Evolutionary conservation across 2,329 filamentous ascomycete species (phyloP), one percentile per base, ranked within the genome.

Genomic region (Corniculantispora saksenae): DNA sequence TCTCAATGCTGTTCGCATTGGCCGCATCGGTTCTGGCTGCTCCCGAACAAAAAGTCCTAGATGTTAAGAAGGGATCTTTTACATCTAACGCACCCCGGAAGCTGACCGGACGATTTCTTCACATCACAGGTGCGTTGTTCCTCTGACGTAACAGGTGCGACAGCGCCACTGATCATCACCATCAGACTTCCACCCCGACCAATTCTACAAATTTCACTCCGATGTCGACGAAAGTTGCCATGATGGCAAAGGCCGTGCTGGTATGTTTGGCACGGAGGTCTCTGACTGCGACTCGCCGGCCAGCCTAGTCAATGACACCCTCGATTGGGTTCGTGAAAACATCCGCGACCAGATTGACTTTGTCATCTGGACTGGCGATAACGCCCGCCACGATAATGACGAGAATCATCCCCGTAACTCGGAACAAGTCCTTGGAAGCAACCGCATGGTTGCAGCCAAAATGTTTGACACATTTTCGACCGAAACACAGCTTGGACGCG

Each of bases 301-400:
- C 66, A 81, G 89, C 0, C 87, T 99, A 21, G 82, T 97, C 67
- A 91, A 98, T 76, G 91, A 92, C 71, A 98, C 94, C 0, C 92
- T 98, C 73, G 84, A 89, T 72, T 99, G 94, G 94, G 90, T 99
- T 60, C 83, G 87, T 53, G 84, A 88, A 51, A 89, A 97, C 72
- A 74, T 97, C 65, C 90, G 86, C 73, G 90, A 94, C 74, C 79
- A 89, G 3, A 85, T 97, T 68, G 93, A 97, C 76, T 97, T 97
- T 75, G 89, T 97, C 58, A 82, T 97, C 57, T 97, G 93, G 93
- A 97, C 94, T 1, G 93, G 93, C 69, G 93, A 97, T 77, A 94
- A 91, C 38, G 92, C 91, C 23, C 87, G 93, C 69, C 93, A 97
- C 77, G 94, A 97, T 77, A 94, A 90, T 76, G 93, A 97, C 75